Conservation (phyloP, 2,329 filamentous ascomycete species). For the Colletotrichum sublineola region DNA sequence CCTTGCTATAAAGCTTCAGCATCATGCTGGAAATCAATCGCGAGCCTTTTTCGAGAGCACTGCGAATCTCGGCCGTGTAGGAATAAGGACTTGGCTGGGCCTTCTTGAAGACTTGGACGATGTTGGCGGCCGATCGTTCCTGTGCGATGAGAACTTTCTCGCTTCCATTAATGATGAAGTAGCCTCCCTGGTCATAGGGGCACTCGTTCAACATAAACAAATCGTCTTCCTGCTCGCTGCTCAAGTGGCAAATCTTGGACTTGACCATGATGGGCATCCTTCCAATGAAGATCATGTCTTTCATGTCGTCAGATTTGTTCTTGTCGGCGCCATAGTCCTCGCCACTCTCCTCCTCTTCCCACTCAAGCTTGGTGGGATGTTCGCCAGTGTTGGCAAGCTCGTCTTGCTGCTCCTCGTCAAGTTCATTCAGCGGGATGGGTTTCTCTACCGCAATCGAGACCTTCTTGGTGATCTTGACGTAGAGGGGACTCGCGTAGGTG, state of each 20-base stretch:
- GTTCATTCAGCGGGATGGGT: conserved; percentile 74
- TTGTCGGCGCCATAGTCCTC: conserved; percentile 65
- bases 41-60: conserved; percentile 95
- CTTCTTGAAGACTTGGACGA: conserved; percentile 99
- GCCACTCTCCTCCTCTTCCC: conserved; percentile 70
- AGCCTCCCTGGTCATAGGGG: conserved; percentile 97
- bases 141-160: conserved; percentile 99
- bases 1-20: conserved; percentile 90
- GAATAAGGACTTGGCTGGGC: conserved; percentile 91
- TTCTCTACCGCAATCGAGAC: conserved; percentile 86
- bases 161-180: conserved; percentile 99
- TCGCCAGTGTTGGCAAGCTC: conserved; percentile 69
- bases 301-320: conserved; percentile 67
- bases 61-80: conserved; percentile 95
- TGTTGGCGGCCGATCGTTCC: conserved; percentile 97
- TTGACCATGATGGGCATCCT: conserved; percentile 99
- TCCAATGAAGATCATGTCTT: conserved; percentile 88
- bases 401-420: conserved; percentile 74
- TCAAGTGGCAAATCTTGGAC: conserved; percentile 93
- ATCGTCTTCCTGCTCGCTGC: conserved; percentile 84
- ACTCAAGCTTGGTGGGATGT: conserved; percentile 69
- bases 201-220: conserved; percentile 96
- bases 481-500: conserved; percentile 93
- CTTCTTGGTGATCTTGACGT: conserved; percentile 88
- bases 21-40: conserved; percentile 93